Evolutionary conservation across 345 rosid species (phyloP).

Genomic region (Linum trigynum): DNA sequence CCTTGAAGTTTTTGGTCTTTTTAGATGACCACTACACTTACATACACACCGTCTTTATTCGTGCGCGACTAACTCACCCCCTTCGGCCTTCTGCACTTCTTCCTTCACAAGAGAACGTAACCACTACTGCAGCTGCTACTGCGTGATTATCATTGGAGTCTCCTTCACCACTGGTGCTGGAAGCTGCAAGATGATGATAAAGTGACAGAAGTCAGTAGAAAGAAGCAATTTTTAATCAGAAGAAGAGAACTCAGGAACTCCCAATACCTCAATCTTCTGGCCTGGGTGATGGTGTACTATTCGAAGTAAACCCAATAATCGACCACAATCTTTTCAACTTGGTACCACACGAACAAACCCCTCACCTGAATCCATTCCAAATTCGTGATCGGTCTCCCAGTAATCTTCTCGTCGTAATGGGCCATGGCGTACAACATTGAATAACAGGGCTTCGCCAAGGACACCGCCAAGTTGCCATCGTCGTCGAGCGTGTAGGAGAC

Average conservation of each 20-base stretch:
- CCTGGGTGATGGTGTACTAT: slow-evolving; percentile 68
- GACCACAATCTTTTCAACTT: slow-evolving; percentile 74
- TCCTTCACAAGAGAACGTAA: too few species aligned
- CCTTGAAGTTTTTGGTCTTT: not conserved
- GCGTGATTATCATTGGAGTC: not conserved
- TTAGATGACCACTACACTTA: not conserved
- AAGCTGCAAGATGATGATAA: not conserved
- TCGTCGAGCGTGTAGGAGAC: slow-evolving; percentile 43
- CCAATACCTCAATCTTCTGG: slow-evolving; percentile 49
- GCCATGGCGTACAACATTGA: slow-evolving; percentile 73
- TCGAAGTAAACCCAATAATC: slow-evolving; percentile 86
- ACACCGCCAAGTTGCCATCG: slow-evolving; percentile 57
- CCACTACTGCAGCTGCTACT: not conserved
- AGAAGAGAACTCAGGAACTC: too few species aligned
- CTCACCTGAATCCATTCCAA: slow-evolving; percentile 79
- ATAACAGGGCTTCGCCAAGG: slow-evolving; percentile 43
- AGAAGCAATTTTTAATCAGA: too few species aligned
- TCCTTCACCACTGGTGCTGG: not conserved
- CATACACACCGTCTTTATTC: not conserved
- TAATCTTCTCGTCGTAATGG: slow-evolving; percentile 53
- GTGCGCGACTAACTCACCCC: not conserved
- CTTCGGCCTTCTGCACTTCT: not conserved
- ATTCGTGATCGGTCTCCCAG: slow-evolving; percentile 58
- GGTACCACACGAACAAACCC: slow-evolving; percentile 63
- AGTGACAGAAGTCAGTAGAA: too few species aligned